A percentile compares a stretch with the other conserved stretches of the same genome.
phyloP scores from a whole-genome alignment of 2,329 filamentous ascomycete genomes.

The Coniochaeta sp. region DNA sequence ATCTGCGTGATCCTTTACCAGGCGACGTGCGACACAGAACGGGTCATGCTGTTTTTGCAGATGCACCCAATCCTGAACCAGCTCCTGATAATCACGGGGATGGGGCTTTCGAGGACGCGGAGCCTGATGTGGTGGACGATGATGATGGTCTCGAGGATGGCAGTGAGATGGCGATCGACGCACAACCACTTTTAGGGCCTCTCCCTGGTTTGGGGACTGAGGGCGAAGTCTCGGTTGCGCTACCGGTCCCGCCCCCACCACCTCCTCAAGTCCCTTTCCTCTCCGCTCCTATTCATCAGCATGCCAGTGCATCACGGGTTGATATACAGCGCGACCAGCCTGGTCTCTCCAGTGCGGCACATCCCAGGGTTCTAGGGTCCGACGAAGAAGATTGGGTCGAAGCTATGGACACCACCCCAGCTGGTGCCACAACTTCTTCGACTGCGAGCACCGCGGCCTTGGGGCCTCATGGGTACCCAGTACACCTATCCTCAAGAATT shows the following conservation, averaged over 20 bases:
- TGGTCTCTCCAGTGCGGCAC: not conserved
- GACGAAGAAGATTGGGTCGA: constrained; percentile 2
- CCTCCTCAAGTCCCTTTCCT: not conserved
- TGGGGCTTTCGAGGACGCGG: constrained; percentile 12
- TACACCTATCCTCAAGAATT: not conserved
- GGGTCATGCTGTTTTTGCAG: constrained; percentile 1
- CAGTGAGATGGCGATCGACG: constrained; percentile 20
- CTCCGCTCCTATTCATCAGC: not conserved
- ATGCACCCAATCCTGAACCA: constrained; percentile 1
- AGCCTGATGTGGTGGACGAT: constrained; percentile 16
- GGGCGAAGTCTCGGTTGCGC: constrained; percentile 6
- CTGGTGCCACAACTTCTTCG: not conserved
- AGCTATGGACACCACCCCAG: constrained; percentile 7
- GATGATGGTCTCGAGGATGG: constrained; percentile 20
- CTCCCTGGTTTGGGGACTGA: not conserved
- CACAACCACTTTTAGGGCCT: constrained; percentile 7
- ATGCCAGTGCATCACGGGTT: not conserved
- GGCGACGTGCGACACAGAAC: not conserved
- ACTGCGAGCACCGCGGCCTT: not conserved
- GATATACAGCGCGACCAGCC: not conserved
- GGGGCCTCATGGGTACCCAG: not conserved
- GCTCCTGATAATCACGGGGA: constrained; percentile 6
- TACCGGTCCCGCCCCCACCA: constrained; percentile 8
- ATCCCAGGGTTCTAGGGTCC: not conserved
- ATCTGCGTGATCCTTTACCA: constrained; percentile 19